A percentile compares a stretch with the other conserved stretches of the same genome.
phyloP scores from a whole-genome alignment of 306 rosid genomes.

The Fragaria nilgerrensis region DNA sequence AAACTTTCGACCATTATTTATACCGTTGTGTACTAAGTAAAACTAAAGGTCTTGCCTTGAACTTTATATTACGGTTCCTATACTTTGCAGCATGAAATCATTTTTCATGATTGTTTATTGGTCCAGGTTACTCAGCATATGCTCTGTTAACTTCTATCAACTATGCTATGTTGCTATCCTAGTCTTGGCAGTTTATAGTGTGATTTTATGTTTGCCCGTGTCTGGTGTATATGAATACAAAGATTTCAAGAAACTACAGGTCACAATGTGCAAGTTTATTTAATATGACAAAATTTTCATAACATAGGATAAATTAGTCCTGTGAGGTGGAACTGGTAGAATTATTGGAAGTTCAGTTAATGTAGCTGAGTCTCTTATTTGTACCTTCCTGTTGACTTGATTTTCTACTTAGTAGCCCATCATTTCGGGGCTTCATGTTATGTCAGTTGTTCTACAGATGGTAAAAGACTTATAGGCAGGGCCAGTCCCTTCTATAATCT shows the following conservation, averaged over 20 bases:
- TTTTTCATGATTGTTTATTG: neutral
- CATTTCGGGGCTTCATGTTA: neutral
- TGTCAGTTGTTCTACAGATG: neutral
- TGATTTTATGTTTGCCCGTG: neutral
- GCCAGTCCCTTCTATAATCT: neutral
- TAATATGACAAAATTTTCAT: neutral
- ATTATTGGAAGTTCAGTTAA: neutral
- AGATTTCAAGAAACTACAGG: neutral
- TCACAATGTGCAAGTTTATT: neutral
- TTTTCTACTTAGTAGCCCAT: neutral
- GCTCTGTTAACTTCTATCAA: neutral
- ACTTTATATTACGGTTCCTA: neutral
- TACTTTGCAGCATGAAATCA: neutral
- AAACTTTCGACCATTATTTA: constrained; percentile 14
- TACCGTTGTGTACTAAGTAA: neutral
- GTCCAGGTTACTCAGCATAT: neutral
- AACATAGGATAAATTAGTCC: neutral
- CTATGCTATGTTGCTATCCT: neutral
- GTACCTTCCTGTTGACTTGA: neutral
- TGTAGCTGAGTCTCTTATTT: neutral
- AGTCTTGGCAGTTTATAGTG: neutral
- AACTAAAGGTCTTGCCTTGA: neutral
- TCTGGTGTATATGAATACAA: neutral
- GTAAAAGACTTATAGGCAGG: constrained; percentile 1
- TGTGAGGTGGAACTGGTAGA: neutral